Evolutionary conservation across 75 land plant species (phyloP).

Genomic region (Pseudotsuga menziesii): DNA sequence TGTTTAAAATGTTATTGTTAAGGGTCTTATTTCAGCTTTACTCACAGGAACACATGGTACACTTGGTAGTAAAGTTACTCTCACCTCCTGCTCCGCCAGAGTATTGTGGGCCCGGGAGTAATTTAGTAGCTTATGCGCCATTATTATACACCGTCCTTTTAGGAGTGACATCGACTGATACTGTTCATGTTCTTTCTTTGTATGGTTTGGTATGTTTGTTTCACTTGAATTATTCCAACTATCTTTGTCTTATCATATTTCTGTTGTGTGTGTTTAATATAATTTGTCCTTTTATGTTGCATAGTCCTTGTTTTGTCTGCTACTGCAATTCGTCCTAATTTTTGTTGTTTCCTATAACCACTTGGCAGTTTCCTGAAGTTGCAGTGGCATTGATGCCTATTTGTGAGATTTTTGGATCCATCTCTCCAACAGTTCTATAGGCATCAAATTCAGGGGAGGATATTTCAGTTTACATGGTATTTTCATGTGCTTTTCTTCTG

Average conservation of each 20-base stretch:
- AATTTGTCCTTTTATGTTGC: not conserved
- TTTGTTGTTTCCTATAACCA: not conserved
- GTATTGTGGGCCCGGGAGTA: constrained; percentile 28
- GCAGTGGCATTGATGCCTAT: constrained; percentile 65
- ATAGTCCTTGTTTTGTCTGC: not conserved
- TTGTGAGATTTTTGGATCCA: constrained; percentile 73
- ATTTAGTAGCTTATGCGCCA: constrained; percentile 40
- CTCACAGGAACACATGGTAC: constrained; percentile 59
- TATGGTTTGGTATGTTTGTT: constrained; percentile 58
- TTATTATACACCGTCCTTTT: constrained; percentile 43
- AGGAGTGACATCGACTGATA: constrained; percentile 41
- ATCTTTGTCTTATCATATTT: not conserved
- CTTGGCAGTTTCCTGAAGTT: constrained; percentile 54
- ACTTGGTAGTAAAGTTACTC: constrained; percentile 42
- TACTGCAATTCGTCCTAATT: not conserved
- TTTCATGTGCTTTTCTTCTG: constrained; percentile 61
- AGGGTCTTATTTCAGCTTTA: not conserved
- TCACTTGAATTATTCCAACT: not conserved
- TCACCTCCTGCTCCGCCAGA: constrained; percentile 47
- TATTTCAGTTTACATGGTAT: constrained; percentile 40
- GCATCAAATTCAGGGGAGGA: constrained; percentile 27
- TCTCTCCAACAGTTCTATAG: constrained; percentile 23
- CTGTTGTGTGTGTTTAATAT: not conserved
- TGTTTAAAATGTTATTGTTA: not conserved
- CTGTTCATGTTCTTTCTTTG: constrained; percentile 58